These are phyloP conservation scores for Venturia oleaginea DNA, from an alignment of 2,329 filamentous ascomycete species.

Conservation along the genomic window DNA sequence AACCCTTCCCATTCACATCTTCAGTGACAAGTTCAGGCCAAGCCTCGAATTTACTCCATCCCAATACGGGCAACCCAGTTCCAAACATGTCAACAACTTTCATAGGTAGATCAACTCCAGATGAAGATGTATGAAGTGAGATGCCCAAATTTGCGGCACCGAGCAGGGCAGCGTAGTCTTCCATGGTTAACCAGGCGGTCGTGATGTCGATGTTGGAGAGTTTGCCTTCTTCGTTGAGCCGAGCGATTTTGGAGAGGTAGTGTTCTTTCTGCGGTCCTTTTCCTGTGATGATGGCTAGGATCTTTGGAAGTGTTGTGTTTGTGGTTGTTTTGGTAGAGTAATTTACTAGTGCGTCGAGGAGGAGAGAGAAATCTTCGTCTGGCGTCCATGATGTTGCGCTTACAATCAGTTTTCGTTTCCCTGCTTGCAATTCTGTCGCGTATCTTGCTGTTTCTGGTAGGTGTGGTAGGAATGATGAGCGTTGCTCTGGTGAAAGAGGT, in stretches of 20 bases:
- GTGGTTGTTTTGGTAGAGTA: constrained; percentile 54
- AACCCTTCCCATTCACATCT: constrained; percentile 76
- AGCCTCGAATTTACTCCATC: constrained; percentile 77
- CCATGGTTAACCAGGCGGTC: constrained; percentile 76
- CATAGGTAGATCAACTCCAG: constrained; percentile 94
- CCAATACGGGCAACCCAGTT: constrained; percentile 79
- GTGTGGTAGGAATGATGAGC: constrained; percentile 51
- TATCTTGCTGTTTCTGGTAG: constrained; percentile 56
- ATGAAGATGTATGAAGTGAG: constrained; percentile 85
- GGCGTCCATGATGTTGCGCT: constrained; percentile 96
- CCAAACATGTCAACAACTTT: constrained; percentile 99
- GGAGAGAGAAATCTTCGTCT: constrained; percentile 86
- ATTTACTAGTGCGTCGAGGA: constrained; percentile 69
- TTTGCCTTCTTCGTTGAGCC: constrained; percentile 51
- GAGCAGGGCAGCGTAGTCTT: constrained; percentile 77
- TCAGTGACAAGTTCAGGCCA: constrained; percentile 88
- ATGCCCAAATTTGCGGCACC: constrained; percentile 82
- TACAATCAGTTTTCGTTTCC: constrained; percentile 61
- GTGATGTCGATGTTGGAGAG: constrained; percentile 62
- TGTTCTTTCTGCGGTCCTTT: constrained; percentile 76
- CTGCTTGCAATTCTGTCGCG: constrained; percentile 49
- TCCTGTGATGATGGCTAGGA: constrained; percentile 89
- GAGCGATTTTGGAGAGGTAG: constrained; percentile 59
- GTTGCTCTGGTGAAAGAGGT: constrained; percentile 47
- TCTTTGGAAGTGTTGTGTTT: constrained; percentile 45